phyloP scores from a whole-genome alignment of 192 early-diverging fungal species.

The Coemansia reversa region DNA sequence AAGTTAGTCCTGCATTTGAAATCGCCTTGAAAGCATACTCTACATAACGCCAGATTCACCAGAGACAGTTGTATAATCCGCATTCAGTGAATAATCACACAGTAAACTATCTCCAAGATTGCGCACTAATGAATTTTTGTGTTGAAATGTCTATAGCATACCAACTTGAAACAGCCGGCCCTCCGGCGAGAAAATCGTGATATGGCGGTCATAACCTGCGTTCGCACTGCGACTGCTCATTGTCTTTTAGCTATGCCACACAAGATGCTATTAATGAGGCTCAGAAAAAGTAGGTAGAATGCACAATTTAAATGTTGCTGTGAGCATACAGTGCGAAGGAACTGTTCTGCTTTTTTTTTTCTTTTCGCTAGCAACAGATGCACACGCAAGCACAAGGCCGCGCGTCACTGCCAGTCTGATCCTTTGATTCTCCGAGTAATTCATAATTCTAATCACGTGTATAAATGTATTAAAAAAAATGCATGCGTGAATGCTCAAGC shows the following conservation, averaged over 20 bases:
- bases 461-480: background rate
- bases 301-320: background rate
- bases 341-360: background rate
- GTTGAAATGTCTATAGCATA: slow-evolving; percentile 50
- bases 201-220: slow-evolving; percentile 96
- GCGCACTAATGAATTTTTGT: background rate
- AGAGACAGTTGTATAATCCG: background rate
- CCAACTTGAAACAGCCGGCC: slow-evolving; percentile 99
- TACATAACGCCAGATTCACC: slow-evolving; percentile 31
- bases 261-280: background rate
- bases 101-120: background rate
- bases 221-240: slow-evolving; percentile 54
- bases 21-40: slow-evolving; percentile 99
- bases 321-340: background rate
- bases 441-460: background rate
- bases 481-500: background rate
- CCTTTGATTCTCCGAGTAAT: background rate
- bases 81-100: background rate
- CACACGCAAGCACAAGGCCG: background rate
- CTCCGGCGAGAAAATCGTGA: slow-evolving; percentile 99
- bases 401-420: background rate
- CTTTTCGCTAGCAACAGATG: background rate
- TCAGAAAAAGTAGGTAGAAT: background rate
- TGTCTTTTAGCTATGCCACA: slow-evolving; percentile 3
- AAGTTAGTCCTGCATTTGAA: slow-evolving; percentile 92